Evolutionary conservation across 208 protist species (phyloP), one percentile per base, ranked within the genome.

Genomic region (Naegleria lovaniensis): DNA sequence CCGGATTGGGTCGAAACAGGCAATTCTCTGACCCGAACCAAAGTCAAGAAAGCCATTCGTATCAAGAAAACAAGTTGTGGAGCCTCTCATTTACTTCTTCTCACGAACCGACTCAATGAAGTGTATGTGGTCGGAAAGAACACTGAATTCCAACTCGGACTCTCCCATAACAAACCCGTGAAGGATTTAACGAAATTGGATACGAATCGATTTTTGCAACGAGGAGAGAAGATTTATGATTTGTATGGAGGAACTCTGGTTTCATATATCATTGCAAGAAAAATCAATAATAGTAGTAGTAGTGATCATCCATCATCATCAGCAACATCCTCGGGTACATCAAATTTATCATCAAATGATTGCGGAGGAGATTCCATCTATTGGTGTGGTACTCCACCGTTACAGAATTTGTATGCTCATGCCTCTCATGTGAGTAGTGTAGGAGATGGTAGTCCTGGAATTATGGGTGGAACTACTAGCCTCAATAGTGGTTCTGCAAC

Each of bases 381-480:
- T 79, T 79, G 7, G 67, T 79, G 67, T 9, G 67, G 67, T 9
- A 36, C 29, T 36, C 67, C 67, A 36, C 67, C 67, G 1, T n/a
- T 79, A 36, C 67, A 79, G n/a, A 79, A 79, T 79, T 79, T 79
- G 36, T 79, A 79, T 79, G 16, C 25, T 79, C 67, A 79, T 36
- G 25, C 13, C 9, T 11, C 6, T 36, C 58, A n/a, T 75, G 25
- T 16, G 25, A 75, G 58, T 75, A 11, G 1, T 16, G 43, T 48
- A 1, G 22, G 11, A 67, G 55, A 29, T 29, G 19, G 22, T 3
- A 29, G 22, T 29, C 22, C 55, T 4, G 22, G 22, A 15, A 1
- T 29, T 67, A 2, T 29, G 4, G 22, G 19, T 15, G 67, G 25
- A 15, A 29, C 55, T 1, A 48, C 5, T 48, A 48, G 43, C 43